phyloP scores from a whole-genome alignment of 768 basidiomycete species.

The Candolleomyces efflorescens region DNA sequence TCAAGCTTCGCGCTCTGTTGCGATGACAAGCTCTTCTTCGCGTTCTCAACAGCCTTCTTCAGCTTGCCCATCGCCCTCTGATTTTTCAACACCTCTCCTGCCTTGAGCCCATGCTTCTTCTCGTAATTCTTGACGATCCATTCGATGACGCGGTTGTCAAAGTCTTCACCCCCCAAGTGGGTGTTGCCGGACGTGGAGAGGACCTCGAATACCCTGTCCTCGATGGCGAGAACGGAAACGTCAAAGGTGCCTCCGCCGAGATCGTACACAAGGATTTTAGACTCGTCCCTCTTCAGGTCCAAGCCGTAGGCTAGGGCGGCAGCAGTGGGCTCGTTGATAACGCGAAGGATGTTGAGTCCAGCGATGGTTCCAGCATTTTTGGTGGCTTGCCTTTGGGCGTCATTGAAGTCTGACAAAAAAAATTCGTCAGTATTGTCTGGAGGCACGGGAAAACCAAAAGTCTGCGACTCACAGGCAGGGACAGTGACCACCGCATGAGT shows the following conservation, averaged over 20 bases:
- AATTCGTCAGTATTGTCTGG: conserved; percentile 14
- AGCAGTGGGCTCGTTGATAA: conserved; percentile 99
- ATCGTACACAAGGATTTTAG: conserved; percentile 65
- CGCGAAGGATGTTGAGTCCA: conserved; percentile 94
- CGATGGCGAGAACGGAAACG: conserved; percentile 65
- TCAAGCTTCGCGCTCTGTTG: conserved; percentile 51
- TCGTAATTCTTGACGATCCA: conserved; percentile 67
- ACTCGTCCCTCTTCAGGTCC: conserved; percentile 54
- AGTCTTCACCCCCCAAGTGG: conserved; percentile 69
- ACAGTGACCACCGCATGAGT: conserved; percentile 57
- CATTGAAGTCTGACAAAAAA: conserved; percentile 49
- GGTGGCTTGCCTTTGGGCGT: conserved; percentile 98
- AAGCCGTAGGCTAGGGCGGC: conserved; percentile 90
- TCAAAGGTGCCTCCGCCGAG: conserved; percentile 73
- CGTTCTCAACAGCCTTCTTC: conserved; percentile 68
- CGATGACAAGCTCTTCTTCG: conserved; percentile 63
- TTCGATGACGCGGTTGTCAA: conserved; percentile 70
- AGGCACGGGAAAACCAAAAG: background rate
- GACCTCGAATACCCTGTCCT: conserved; percentile 68
- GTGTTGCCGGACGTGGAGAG: conserved; percentile 71
- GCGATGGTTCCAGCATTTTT: conserved; percentile 98
- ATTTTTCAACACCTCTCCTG: background rate
- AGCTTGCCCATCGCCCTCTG: conserved; percentile 61
- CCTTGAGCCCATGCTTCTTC: conserved; percentile 49
- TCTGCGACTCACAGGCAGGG: conserved; percentile 43